Conservation (phyloP, 768 basidiomycete genomes). For the Pisolithus orientalis region DNA sequence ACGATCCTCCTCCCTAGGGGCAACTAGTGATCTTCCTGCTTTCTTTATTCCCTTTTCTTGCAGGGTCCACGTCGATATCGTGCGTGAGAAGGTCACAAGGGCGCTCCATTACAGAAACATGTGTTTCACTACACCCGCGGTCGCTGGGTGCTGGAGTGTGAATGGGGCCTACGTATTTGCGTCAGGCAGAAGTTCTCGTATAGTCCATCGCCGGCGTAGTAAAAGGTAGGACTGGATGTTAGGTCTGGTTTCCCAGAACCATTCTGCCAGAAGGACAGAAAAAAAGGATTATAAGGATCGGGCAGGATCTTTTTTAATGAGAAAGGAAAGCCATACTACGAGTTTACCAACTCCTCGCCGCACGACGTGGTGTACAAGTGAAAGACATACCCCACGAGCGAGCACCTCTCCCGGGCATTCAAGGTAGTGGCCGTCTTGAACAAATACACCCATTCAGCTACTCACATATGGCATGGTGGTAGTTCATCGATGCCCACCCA, state of each 20-base stretch:
- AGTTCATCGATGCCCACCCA: slow-evolving; percentile 59
- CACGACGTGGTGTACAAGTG: slow-evolving; percentile 61
- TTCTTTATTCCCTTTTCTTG: not conserved
- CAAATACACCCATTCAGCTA: no score
- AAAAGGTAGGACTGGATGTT: not conserved
- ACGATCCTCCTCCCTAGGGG: not conserved
- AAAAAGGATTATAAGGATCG: not conserved
- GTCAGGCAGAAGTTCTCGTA: not conserved
- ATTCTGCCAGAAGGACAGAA: not conserved
- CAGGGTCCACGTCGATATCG: not conserved
- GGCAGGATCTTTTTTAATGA: slow-evolving; percentile 54
- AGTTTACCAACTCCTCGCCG: slow-evolving; percentile 68
- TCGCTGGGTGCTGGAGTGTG: not conserved
- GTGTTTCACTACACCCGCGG: not conserved
- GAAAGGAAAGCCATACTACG: slow-evolving; percentile 58
- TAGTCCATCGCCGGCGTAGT: no score
- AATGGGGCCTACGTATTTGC: not conserved
- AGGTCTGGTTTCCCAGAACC: not conserved
- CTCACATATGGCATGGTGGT: not conserved
- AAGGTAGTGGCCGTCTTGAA: slow-evolving; percentile 34
- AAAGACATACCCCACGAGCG: slow-evolving; percentile 65
- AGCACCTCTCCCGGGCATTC: slow-evolving; percentile 76
- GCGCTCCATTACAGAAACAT: not conserved
- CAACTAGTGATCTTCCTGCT: not conserved
- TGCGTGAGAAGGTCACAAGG: not conserved